Evolutionary conservation across 2,329 filamentous ascomycete genomes (phyloP).

Genomic region (Rosellinia necatrix): DNA sequence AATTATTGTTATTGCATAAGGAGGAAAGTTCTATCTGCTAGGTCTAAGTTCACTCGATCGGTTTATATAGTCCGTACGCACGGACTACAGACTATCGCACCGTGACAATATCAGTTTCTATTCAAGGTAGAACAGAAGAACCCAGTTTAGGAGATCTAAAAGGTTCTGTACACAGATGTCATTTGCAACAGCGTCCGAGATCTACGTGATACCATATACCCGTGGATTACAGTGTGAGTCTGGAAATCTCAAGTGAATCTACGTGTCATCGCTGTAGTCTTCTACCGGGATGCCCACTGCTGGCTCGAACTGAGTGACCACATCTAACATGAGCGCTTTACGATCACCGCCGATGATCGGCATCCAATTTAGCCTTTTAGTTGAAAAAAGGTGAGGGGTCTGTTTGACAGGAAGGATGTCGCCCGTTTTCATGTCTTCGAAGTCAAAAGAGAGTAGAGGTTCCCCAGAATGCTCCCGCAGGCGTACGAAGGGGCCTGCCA

Average conservation of each 20-base stretch:
- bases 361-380: conserved; percentile 5
- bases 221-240: neutral
- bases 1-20: no score
- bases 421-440: conserved; percentile 4
- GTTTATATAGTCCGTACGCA: no score
- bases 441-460: neutral
- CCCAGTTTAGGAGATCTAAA: no score
- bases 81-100: no score
- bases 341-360: conserved; percentile 7
- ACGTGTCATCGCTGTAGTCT: neutral
- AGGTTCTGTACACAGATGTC: neutral
- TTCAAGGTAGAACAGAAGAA: no score
- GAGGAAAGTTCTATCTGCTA: no score
- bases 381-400: neutral
- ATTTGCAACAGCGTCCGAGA: neutral
- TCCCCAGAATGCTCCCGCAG: neutral
- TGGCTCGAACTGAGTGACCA: conserved; percentile 1
- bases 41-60: no score
- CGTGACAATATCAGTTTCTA: no score
- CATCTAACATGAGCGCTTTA: conserved; percentile 12
- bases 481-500: conserved; percentile 4
- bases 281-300: neutral
- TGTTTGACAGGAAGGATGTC: neutral
- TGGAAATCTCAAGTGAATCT: neutral
- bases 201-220: neutral